Evolutionary conservation across 1,139 yeast genomes (phyloP).

Genomic region (Debaryomycetaceae sp.): DNA sequence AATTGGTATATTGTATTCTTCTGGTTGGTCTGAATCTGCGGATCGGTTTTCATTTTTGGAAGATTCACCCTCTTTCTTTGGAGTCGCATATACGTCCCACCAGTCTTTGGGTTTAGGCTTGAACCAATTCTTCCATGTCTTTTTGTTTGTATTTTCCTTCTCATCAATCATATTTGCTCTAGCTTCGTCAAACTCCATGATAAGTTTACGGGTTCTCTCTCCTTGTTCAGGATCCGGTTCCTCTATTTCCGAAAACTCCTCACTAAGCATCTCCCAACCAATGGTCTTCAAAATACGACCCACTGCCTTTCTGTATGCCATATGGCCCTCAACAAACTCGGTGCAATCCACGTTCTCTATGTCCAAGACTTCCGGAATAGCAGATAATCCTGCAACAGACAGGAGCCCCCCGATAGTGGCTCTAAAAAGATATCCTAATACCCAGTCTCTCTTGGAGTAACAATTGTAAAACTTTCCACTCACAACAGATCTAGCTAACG

Average conservation of each 20-base stretch:
- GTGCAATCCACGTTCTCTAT: conserved; percentile 88
- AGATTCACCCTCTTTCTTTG: conserved; percentile 5
- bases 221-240: conserved; percentile 91
- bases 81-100: conserved; percentile 74
- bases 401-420: conserved; percentile 95
- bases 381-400: conserved; percentile 85
- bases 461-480: conserved; percentile 91
- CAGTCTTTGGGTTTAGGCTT: conserved; percentile 79
- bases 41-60: conserved; percentile 14
- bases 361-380: conserved; percentile 59
- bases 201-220: conserved; percentile 75
- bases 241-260: conserved; percentile 92
- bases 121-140: conserved; percentile 63
- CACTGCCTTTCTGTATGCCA: conserved; percentile 93
- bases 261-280: conserved; percentile 82
- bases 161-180: conserved; percentile 54
- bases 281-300: conserved; percentile 68
- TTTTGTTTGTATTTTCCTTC: conserved; percentile 22
- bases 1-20: conserved; percentile 17
- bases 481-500: conserved; percentile 79
- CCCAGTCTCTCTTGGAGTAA: conserved; percentile 92
- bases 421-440: conserved; percentile 87
- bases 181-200: conserved; percentile 83
- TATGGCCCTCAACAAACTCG: conserved; percentile 86
- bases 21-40: conserved; percentile 8